Evolutionary conservation across 495 filamentous ascomycete genomes (phyloP).

Genomic region (Penicilliopsis zonata): DNA sequence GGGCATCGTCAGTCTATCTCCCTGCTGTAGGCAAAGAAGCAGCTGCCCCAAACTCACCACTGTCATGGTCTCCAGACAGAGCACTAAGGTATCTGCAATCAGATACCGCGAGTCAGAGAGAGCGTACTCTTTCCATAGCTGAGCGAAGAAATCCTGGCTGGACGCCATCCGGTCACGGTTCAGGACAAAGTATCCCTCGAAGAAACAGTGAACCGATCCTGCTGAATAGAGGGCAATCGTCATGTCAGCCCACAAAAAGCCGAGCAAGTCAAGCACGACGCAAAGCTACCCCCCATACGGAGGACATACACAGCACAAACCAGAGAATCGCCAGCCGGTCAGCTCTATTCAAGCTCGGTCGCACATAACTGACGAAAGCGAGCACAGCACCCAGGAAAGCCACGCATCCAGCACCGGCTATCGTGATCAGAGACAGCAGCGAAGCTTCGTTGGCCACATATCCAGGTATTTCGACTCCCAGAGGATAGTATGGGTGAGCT

Average conservation of each 20-base stretch:
- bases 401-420: slow-evolving; percentile 38
- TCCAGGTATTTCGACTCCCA: slow-evolving; percentile 43
- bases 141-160: slow-evolving; percentile 54
- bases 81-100: slow-evolving; percentile 64
- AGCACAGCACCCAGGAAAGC: slow-evolving; percentile 40
- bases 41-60: slow-evolving; percentile 39
- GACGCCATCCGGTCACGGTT: slow-evolving; percentile 50
- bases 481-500: slow-evolving; percentile 62
- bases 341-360: slow-evolving; percentile 29
- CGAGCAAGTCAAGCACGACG: slow-evolving; percentile 1
- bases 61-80: slow-evolving; percentile 77
- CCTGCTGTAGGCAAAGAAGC: not conserved
- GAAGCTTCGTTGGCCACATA: slow-evolving; percentile 51
- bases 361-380: slow-evolving; percentile 29
- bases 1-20: not conserved
- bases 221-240: slow-evolving; percentile 22
- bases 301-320: slow-evolving; percentile 53
- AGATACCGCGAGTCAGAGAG: slow-evolving; percentile 76
- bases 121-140: slow-evolving; percentile 85
- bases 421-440: slow-evolving; percentile 38
- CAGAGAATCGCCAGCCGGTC: slow-evolving; percentile 51
- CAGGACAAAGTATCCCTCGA: slow-evolving; percentile 74
- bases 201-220: slow-evolving; percentile 61
- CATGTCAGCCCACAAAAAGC: not conserved
- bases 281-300: too few species aligned